Evolutionary conservation across 306 rosid species (phyloP), one percentile per base, ranked within the genome.

Genomic region (Vicia villosa): DNA sequence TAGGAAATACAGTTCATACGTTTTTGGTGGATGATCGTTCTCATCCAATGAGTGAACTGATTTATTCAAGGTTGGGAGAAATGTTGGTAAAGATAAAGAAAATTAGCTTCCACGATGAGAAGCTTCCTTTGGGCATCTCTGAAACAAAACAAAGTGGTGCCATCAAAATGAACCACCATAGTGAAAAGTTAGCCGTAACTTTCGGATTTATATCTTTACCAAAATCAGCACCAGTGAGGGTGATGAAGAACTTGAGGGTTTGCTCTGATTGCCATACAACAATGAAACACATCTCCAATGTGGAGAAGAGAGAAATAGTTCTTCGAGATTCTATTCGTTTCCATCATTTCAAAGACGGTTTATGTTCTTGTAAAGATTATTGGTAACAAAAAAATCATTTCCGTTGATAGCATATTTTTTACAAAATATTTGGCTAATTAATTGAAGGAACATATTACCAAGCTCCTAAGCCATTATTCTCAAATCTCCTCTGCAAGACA

Each of bases 171-270:
- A 75, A 62, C 70, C 69, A 79, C 81, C 85, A 86, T 60, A 84
- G 91, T 65, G 91, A 86, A 74, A 84, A 84, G 79, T 73, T 86
- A 72, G 91, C 91, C 16, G 88, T 86, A 72, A 60, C 84, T 68
- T 84, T 82, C 63, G 91, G 91, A 57, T 62, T 86, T 16, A 69
- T 84, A 21, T 49, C 61, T 51, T 57, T 86, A 65, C 83, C 88
- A 46, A 42, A 26, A 74, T 86, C 82, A 63, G 87, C 88, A 24
- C 91, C 86, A 14, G 77, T 86, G 63, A 84, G 82, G 70, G 87
- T 86, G 79, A 84, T 86, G 88, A 86, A 86, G 80, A 86, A 86
- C 71, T 74, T 86, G 82, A 82, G 91, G 78, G 83, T 86, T 5
- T 84, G 85, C 75, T 36, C 14, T 68, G 88, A 81, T 70, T 86